Base-by-base conservation (phyloP, 805 yeast species). In the Phaffomyces opuntiae region DNA sequence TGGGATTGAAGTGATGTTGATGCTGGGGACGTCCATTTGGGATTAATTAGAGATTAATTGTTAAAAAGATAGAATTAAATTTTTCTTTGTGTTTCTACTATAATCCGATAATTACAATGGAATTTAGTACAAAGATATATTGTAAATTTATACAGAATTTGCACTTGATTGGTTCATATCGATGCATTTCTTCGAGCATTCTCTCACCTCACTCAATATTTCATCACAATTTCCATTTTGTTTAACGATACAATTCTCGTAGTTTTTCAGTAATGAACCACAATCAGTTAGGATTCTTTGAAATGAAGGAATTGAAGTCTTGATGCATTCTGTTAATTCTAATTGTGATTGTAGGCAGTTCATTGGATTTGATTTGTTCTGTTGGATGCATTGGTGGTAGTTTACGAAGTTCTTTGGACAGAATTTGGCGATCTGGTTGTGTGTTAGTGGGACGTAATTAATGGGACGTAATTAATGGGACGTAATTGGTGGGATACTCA, bases 351-450 rank as follows among this genome's bases (percentile, higher is more conserved):
- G 61, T 0, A 65, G 61, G 58, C 95, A 87, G 47, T 69, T 66
- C 17, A 63, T 56, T 24, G 74, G 72, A 50, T 70, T 68, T 12
- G 78, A 78, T 45, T 72, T 73, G 36, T 81, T 81, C 27, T 68
- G 70, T 33, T 78, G 66, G 62, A 87, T 74, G 59, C 95, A 87
- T 55, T 77, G 78, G 62, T 87, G 91, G 62, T 82, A 87, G 26
- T 73, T 76, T 46, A 86, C 65, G 52, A 87, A 86, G 56, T 80
- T 75, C 49, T 77, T 79, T 0, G 95, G 93, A 61, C 96, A 87
- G 57, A 73, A 68, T 45, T 78, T 74, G 13, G 95, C 89, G 47
- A 84, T 78, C 74, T 69, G 21, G 4, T 11, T 6, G 8, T 21
- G 17, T 35, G 19, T 21, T 35, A 35, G 9, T 14, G 13, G 14